phyloP scores from a whole-genome alignment of 1,139 yeast genomes.

The Candida sanyaensis region DNA sequence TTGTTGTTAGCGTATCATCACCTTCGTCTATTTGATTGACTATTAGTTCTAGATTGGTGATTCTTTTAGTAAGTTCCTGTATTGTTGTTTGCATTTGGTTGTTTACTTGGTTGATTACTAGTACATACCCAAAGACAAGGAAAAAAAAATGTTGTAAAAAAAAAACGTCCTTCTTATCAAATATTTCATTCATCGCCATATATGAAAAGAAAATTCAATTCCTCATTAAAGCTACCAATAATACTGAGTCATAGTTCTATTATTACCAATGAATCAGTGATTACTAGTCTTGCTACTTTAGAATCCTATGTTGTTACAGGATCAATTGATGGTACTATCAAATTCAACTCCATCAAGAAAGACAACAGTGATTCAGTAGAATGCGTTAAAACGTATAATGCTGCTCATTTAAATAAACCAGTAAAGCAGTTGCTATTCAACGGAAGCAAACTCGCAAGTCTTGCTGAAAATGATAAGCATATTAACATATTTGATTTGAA shows the following conservation, averaged over 20 bases:
- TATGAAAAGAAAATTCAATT: not conserved
- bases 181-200: not conserved
- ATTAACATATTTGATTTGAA: constrained; percentile 41
- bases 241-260: not conserved
- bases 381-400: not conserved
- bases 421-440: constrained; percentile 9
- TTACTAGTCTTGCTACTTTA: not conserved
- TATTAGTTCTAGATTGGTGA: constrained; percentile 1
- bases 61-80: not conserved
- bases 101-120: not conserved
- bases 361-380: not conserved
- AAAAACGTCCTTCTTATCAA: not conserved
- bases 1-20: constrained; percentile 5
- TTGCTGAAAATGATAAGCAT: constrained; percentile 27
- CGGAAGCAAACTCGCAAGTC: constrained; percentile 29
- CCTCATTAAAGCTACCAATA: not conserved
- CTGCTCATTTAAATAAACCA: constrained; percentile 1
- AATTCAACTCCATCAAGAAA: not conserved
- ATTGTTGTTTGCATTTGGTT: not conserved
- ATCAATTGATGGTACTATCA: constrained; percentile 1
- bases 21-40: not conserved
- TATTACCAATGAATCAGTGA: not conserved
- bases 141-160: not conserved
- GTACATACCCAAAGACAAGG: too few species aligned
- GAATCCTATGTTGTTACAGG: constrained; percentile 2